These are phyloP conservation scores for Phaffia tasmanica DNA, from an alignment of 768 basidiomycete genomes.

Conservation along the genomic window DNA sequence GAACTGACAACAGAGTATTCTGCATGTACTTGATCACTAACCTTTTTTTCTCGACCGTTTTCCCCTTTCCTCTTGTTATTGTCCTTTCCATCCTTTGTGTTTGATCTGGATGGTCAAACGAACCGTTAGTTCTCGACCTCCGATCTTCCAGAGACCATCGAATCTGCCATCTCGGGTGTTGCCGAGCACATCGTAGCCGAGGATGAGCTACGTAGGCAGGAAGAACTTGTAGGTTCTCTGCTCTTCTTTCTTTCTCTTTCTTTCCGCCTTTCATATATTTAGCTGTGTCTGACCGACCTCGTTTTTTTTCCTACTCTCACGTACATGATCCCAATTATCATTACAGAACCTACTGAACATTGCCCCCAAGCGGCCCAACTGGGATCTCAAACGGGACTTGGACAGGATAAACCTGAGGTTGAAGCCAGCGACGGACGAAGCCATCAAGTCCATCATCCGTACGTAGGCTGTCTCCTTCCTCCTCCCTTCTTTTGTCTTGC, in stretches of 20 bases:
- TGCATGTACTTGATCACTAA: neutral
- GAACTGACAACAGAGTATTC: neutral
- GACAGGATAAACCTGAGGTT: slow-evolving; percentile 39
- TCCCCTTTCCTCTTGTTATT: neutral
- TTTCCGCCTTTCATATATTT: neutral
- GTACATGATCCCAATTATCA: neutral
- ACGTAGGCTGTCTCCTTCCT: neutral
- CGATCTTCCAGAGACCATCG: slow-evolving; percentile 22
- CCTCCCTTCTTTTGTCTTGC: neutral
- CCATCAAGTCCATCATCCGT: slow-evolving; percentile 25
- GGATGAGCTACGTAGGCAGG: slow-evolving; percentile 19
- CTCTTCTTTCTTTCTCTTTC: neutral
- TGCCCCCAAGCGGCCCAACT: slow-evolving; percentile 59
- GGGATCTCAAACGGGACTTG: slow-evolving; percentile 55
- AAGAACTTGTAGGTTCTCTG: slow-evolving; percentile 21
- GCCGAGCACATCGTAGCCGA: slow-evolving; percentile 21
- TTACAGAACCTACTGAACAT: slow-evolving; percentile 45
- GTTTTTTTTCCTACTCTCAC: too few species aligned
- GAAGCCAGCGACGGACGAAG: slow-evolving; percentile 23
- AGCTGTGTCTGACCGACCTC: neutral
- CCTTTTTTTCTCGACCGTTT: too few species aligned
- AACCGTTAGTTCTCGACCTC: slow-evolving; percentile 6
- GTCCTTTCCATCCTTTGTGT: neutral
- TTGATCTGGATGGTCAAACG: neutral
- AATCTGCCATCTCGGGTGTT: slow-evolving; percentile 17